Evolutionary conservation across 164 flowering plant genomes (phyloP), one percentile per base, ranked within the genome.

Genomic region (Nymphaea thermarum): DNA sequence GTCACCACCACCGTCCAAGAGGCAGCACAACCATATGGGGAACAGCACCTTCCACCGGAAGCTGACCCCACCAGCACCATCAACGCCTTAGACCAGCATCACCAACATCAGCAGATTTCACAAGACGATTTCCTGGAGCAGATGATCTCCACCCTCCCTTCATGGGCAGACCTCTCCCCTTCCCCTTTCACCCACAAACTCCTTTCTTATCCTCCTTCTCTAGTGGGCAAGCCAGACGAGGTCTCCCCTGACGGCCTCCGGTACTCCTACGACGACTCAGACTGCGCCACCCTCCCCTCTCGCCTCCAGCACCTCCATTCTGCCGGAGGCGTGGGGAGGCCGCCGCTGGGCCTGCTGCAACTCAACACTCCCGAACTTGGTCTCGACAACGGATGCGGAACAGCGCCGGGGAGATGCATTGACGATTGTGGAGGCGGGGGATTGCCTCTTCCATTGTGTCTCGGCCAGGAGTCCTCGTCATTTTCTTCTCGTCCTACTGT

Each of bases 101-200:
- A 82, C 62, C 36, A 25, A 51, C 12, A 51, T 3, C 14, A 51
- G 12, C 57, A 51, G 14, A 15, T 2, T 10, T 10, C 57, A 51
- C 57, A 51, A 51, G 96, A 93, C 42, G 96, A 93, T 59, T 89
- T 90, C 62, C 74, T 93, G 36, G 97, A 93, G 8, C 98, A 90
- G 72, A 89, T 93, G 82, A 81, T 93, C 15, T 90, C 93, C 12
- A 71, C 68, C 18, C 71, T 78, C 11, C 82, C 91, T 43, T 51
- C 84, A 18, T 81, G 83, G 72, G 72, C 65, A 5, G 67, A 57
- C 57, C 57, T 10, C 64, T 66, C 67, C 74, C 79, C 75, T 60
- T 72, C 66, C 25, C 71, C 82, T 44, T 5, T 15, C 14, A 5
- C 57, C 14, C 57, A 51, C 71, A 71, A 51, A 67, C 71, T 73